Evolutionary conservation across 768 basidiomycete species (phyloP).

Genomic region (Mycena olivaceomarginata): DNA sequence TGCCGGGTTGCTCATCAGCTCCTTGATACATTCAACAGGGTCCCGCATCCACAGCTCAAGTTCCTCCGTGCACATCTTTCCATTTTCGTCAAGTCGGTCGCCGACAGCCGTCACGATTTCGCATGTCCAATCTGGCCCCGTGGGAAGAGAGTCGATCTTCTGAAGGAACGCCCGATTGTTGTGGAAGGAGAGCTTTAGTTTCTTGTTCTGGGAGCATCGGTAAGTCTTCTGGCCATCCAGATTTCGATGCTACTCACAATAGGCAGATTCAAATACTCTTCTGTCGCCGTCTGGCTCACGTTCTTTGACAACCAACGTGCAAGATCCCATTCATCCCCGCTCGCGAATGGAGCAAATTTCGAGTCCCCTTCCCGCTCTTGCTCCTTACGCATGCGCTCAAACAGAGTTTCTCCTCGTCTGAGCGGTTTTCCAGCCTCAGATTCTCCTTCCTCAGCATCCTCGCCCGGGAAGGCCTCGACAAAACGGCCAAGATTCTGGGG

Average conservation of each 20-base stretch:
- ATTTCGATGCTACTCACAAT: background rate
- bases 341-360: constrained; percentile 50
- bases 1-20: constrained; percentile 22
- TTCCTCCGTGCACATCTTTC: constrained; percentile 8
- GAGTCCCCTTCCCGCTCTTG: background rate
- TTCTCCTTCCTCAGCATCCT: background rate
- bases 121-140: constrained; percentile 47
- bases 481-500: background rate
- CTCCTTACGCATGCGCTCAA: background rate
- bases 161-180: too few species aligned
- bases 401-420: background rate
- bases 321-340: constrained; percentile 47
- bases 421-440: background rate
- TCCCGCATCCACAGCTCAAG: constrained; percentile 36
- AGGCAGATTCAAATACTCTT: constrained; percentile 52
- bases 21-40: constrained; percentile 48
- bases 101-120: constrained; percentile 44
- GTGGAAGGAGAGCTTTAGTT: constrained; percentile 11
- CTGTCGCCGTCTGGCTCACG: constrained; percentile 50
- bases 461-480: too few species aligned
- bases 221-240: background rate
- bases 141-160: constrained; percentile 46
- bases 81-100: constrained; percentile 21
- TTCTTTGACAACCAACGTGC: constrained; percentile 52
- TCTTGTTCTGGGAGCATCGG: background rate